phyloP scores from a whole-genome alignment of 495 filamentous ascomycete species.

The Bombardia bombarda region DNA sequence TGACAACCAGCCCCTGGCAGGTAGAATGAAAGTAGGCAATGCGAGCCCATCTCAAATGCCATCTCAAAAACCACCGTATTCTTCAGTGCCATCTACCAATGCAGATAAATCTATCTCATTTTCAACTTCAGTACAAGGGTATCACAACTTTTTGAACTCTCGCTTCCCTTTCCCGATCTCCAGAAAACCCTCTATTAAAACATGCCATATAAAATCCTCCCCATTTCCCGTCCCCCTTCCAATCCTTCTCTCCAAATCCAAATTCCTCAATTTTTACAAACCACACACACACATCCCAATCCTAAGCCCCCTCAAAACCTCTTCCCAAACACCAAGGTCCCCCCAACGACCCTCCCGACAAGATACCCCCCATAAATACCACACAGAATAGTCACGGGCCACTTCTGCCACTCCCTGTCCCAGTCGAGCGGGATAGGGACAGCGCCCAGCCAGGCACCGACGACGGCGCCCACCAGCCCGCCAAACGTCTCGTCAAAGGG shows the following conservation, averaged over 20 bases:
- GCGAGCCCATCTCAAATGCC: too few species aligned
- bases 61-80: background rate
- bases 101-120: background rate
- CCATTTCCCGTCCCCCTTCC: too few species aligned
- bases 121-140: conserved; percentile 1
- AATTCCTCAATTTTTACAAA: too few species aligned
- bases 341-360: conserved; percentile 28
- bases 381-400: conserved; percentile 75
- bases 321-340: conserved; percentile 31
- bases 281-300: too few species aligned
- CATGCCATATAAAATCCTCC: conserved; percentile 1
- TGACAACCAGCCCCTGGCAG: too few species aligned
- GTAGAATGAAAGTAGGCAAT: too few species aligned
- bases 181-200: conserved; percentile 4
- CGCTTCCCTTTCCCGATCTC: conserved; percentile 1
- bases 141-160: background rate
- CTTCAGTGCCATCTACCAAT: background rate
- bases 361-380: conserved; percentile 35
- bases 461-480: conserved; percentile 51
- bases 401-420: conserved; percentile 95
- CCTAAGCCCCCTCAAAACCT: conserved; percentile 21
- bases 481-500: conserved; percentile 64
- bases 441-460: conserved; percentile 69
- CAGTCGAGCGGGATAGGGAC: conserved; percentile 95
- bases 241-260: too few species aligned